Evolutionary conservation across 2,329 filamentous ascomycete species (phyloP), one percentile per base, ranked within the genome.

Genomic region (Cercospora sp.): DNA sequence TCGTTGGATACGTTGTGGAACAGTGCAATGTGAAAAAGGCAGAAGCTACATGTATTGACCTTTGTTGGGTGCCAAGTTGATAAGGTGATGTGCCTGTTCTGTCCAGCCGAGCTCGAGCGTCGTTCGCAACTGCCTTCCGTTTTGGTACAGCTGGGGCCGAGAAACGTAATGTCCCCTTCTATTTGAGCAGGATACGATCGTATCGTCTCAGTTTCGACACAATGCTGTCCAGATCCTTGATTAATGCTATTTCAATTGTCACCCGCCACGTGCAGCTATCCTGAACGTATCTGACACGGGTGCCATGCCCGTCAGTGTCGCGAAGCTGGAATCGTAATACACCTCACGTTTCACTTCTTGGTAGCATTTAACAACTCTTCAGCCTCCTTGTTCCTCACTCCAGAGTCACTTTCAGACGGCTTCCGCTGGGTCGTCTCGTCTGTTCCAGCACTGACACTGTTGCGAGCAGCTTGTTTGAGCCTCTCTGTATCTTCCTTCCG

Each of bases 381-480:
- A 7, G 82, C 82, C 28, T 79, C 79, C 64, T 81, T 82, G 71
- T 85, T 80, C 69, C 78, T 82, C 58, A 81, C 79, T 3, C 80
- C 80, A 68, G 79, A 75, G 68, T 80, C 80, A 13, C 79, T 80
- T 63, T 80, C 79, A 73, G 79, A 58, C 8, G 65, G 69, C 58
- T 69, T 70, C 12, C 62, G 59, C 21, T 61, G 58, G 21, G 73
- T 63, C 55, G 71, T 71, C 7, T 71, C 77, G 10, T 77, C 76
- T 43, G 78, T 77, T 21, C 70, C 82, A 89, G 90, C 75, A 89
- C 79, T 75, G 85, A 86, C 75, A 89, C 90, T 70, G 69, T 77
- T 76, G 28, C 80, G 79, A 7, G 83, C 84, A 21, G 81, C 78
- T 71, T 82, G 80, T 79, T 87, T 87, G 69, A 84, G 72, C 63